Conservation (phyloP, 441 rosid genomes). For the Corymbia calophylla region DNA sequence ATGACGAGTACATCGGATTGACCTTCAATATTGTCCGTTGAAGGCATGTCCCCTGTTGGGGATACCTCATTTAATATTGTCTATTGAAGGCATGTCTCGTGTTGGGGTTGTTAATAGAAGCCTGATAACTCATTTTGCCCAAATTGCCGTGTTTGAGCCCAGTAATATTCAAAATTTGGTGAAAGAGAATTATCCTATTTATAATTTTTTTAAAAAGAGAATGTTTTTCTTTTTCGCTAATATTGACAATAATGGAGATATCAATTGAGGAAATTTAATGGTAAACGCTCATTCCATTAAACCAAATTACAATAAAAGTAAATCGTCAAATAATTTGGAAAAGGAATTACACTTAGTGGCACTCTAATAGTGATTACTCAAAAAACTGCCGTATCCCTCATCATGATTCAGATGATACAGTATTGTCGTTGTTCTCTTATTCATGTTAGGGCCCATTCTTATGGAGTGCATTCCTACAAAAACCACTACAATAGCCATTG, state of each 20-base stretch:
- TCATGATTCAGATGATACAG: fast-evolving
- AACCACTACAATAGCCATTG: background rate
- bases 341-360: background rate
- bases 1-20: background rate
- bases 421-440: fast-evolving
- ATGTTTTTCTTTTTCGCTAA: background rate
- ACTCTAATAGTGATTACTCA: background rate
- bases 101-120: background rate
- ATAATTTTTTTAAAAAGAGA: background rate
- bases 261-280: background rate
- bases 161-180: background rate
- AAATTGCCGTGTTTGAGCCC: fast-evolving
- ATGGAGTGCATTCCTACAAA: background rate
- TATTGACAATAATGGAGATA: background rate
- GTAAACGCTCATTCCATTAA: background rate
- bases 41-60: background rate
- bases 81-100: background rate
- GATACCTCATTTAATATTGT: background rate
- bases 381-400: fast-evolving
- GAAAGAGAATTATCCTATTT: background rate
- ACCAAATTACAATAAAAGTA: background rate
- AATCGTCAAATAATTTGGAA: background rate
- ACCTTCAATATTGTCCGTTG: background rate
- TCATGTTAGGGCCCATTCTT: background rate
- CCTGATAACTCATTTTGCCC: background rate